Evolutionary conservation across 23 red algal genomes (phyloP), one percentile per base, ranked within the genome.

Genomic region (Pyropia yezoensis): DNA sequence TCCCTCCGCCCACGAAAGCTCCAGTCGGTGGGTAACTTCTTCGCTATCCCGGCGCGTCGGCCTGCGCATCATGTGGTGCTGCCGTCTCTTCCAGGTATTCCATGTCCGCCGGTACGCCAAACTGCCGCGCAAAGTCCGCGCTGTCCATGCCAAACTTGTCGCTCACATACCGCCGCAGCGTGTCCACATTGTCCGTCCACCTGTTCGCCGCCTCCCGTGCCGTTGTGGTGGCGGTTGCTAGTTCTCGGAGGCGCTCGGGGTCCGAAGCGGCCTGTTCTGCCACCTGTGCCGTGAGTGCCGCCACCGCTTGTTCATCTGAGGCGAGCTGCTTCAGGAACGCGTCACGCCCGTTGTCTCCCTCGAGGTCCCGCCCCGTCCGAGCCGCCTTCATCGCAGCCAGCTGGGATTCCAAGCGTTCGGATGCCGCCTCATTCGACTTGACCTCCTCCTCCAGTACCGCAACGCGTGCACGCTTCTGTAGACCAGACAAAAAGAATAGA

Each of bases 121-220:
- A 96, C 57, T 89, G 73, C 47, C 67, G 62, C 23, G 72, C 71
- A 57, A 96, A 96, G 32, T 83, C 79, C 28, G 55, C 70, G 27
- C 66, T 66, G 21, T 80, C 69, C 57, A 96, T 71, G 33, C 67
- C 77, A n/a, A 89, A 85, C 14, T 74, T 84, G 27, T 73, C 73
- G 12, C 47, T 52, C 54, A 78, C 92, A 55, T 72, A 96, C 16
- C 63, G 59, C 22, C 87, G 79, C 17, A 82, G 71, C 15, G 74
- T 76, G 63, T 77, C 86, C 27, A 96, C 68, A 49, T 96, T 96
- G 69, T 96, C 92, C 16, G 82, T 79, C 92, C 92, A 96, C 4
- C 83, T 55, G 67, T 96, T 96, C 3, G 79, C 65, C 18, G 51
- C 58, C 51, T 89, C 92, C 45, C 51, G 53, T 56, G 68, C 65